Evolutionary conservation across 2,329 filamentous ascomycete genomes (phyloP).

Genomic region (Berkeleyomyces rouxiae): DNA sequence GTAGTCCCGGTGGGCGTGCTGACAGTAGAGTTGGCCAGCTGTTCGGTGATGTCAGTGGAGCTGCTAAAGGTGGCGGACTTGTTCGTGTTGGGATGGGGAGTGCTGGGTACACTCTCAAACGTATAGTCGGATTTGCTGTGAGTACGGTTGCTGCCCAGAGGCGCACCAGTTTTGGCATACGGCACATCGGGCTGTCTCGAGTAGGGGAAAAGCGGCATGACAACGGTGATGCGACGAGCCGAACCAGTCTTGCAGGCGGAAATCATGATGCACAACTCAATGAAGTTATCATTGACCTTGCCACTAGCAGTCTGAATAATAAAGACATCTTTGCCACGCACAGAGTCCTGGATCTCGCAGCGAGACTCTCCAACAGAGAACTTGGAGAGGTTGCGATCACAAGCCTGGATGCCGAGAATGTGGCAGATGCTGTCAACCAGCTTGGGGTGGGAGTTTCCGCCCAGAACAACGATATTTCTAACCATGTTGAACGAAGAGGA

Average conservation of each 20-base stretch:
- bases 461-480: slow-evolving; percentile 84
- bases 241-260: slow-evolving; percentile 95
- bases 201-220: slow-evolving; percentile 91
- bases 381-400: slow-evolving; percentile 71
- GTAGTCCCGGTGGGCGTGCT: slow-evolving; percentile 34
- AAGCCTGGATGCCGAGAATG: slow-evolving; percentile 70
- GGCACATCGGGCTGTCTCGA: slow-evolving; percentile 90
- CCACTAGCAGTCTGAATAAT: slow-evolving; percentile 91
- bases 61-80: slow-evolving; percentile 49
- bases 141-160: slow-evolving; percentile 49
- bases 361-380: slow-evolving; percentile 92
- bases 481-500: slow-evolving; percentile 46
- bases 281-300: slow-evolving; percentile 86
- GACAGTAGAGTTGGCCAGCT: slow-evolving; percentile 52
- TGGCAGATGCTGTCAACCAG: slow-evolving; percentile 78
- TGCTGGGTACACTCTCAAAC: slow-evolving; percentile 82
- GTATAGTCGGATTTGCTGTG: slow-evolving; percentile 49
- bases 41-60: slow-evolving; percentile 51
- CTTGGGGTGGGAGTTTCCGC: slow-evolving; percentile 80
- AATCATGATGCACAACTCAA: slow-evolving; percentile 95
- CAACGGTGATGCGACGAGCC: slow-evolving; percentile 80
- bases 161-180: slow-evolving; percentile 89
- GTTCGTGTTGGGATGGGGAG: slow-evolving; percentile 56
- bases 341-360: slow-evolving; percentile 90
- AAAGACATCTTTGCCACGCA: slow-evolving; percentile 96